Base-by-base conservation (phyloP, 2,329 filamentous ascomycete species). In the Beauveria asiatica region DNA sequence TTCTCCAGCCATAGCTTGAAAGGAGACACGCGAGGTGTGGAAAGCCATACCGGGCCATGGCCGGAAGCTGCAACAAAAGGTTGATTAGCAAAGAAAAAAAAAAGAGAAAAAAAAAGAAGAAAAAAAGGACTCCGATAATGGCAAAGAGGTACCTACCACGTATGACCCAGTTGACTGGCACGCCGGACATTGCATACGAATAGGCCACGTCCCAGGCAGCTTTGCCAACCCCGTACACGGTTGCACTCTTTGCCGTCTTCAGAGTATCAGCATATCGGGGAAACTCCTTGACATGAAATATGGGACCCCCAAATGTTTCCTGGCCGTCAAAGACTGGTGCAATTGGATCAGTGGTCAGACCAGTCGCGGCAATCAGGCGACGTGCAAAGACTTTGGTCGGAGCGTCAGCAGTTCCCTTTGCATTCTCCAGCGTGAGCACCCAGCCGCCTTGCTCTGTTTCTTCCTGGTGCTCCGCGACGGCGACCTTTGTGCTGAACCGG, bases 1-100 rank as follows among this genome's bases (percentile, higher is more conserved):
- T 86, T 83, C 70, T 91, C 87, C 0, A 90, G 73, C 79, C 83
- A 84, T 61, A 79, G 80, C 69, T 86, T 86, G n/a, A 88, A 68
- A 0, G 86, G 85, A 1, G 86, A 88, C 17, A 89, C 84, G 59
- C 83, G 84, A 1, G 81, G 72, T 1, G 82, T 81, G 0, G 81
- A 72, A 70, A 88, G 77, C 77, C 77, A 88, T 0, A 76, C 74
- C 0, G 85, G 83, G 0, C 85, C 84, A 61, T 82, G 79, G 2
- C 84, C 83, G 30, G 72, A 76, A 37, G 68, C 72, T 74, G 44
- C 62, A 3, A n/a, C 17, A 17, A 10, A 30, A 6, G 46, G 5
- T 2, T 3, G 21, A 41, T 45, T 5, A 41, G 30, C 21, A 1
- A 23, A 8, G 62, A n/a, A n/a, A n/a, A n/a, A n/a, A n/a, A n/a